A percentile compares a stretch with the other conserved stretches of the same genome.
phyloP scores from a whole-genome alignment of 345 rosid genomes.

The Eucalyptus albens region DNA sequence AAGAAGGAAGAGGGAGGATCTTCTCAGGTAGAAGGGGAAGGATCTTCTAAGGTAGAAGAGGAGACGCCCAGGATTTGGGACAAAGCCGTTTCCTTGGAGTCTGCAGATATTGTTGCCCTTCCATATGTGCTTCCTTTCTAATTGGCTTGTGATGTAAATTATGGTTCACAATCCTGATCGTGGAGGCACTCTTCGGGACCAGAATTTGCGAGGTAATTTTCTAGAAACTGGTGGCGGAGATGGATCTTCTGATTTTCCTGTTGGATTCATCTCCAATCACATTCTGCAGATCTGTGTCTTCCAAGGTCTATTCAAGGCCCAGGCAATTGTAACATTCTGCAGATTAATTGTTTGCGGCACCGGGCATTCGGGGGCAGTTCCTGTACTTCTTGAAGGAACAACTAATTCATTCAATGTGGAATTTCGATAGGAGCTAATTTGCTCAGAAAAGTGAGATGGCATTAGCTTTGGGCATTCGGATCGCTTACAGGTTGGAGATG shows the following conservation, averaged over 20 bases:
- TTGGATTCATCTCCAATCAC: background rate
- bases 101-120: conserved; percentile 47
- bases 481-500: background rate
- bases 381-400: background rate
- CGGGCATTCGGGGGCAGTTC: background rate
- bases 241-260: background rate
- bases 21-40: conserved; percentile 7
- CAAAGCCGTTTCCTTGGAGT: conserved; percentile 39
- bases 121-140: conserved; percentile 81
- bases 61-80: conserved; percentile 46
- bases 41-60: conserved; percentile 5
- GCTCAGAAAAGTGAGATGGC: background rate
- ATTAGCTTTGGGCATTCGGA: background rate
- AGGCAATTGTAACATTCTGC: background rate
- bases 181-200: background rate
- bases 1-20: conserved; percentile 21
- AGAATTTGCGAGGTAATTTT: background rate
- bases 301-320: background rate
- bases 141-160: background rate
- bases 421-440: background rate
- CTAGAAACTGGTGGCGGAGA: background rate
- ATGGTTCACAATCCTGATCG: background rate
- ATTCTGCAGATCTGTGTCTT: background rate
- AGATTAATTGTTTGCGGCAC: background rate
- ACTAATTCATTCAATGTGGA: background rate